These are phyloP conservation scores for Yarrowia porcina DNA, from an alignment of 805 yeast genomes.

Conservation along the genomic window DNA sequence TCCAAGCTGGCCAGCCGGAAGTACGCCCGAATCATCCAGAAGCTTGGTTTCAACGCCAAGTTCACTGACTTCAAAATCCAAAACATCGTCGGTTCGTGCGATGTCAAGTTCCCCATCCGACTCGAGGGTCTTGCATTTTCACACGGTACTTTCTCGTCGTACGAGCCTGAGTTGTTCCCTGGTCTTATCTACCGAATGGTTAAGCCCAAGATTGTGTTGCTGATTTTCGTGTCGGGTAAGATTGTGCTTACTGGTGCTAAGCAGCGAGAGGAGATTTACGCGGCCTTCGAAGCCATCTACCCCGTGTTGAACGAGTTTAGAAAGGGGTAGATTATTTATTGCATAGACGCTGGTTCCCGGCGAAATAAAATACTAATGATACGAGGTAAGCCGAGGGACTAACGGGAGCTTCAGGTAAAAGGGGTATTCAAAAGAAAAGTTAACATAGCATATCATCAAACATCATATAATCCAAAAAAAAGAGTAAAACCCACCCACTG, in stretches of 20 bases:
- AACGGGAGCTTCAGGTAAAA: not conserved
- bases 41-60: slow-evolving; percentile 95
- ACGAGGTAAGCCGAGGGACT: not conserved
- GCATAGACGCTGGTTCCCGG: slow-evolving; percentile 25
- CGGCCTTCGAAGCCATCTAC: slow-evolving; percentile 96
- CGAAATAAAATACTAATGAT: slow-evolving; percentile 20
- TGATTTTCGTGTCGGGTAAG: slow-evolving; percentile 95
- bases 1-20: slow-evolving; percentile 97
- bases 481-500: not conserved
- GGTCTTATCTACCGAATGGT: slow-evolving; percentile 99
- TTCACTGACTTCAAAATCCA: slow-evolving; percentile 97
- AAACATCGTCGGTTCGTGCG: slow-evolving; percentile 98
- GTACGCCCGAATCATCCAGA: slow-evolving; percentile 96
- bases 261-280: slow-evolving; percentile 97
- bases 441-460: not conserved
- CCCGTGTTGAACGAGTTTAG: slow-evolving; percentile 98
- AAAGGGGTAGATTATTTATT: slow-evolving; percentile 49
- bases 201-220: slow-evolving; percentile 92
- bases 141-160: slow-evolving; percentile 97
- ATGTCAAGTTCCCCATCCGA: slow-evolving; percentile 95
- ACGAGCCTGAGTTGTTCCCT: slow-evolving; percentile 97
- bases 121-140: slow-evolving; percentile 96
- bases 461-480: slow-evolving; percentile 12
- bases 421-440: not conserved
- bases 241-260: slow-evolving; percentile 98